Base-by-base conservation (phyloP, 192 early-diverging fungal genomes). In the Coemansia sp. region DNA sequence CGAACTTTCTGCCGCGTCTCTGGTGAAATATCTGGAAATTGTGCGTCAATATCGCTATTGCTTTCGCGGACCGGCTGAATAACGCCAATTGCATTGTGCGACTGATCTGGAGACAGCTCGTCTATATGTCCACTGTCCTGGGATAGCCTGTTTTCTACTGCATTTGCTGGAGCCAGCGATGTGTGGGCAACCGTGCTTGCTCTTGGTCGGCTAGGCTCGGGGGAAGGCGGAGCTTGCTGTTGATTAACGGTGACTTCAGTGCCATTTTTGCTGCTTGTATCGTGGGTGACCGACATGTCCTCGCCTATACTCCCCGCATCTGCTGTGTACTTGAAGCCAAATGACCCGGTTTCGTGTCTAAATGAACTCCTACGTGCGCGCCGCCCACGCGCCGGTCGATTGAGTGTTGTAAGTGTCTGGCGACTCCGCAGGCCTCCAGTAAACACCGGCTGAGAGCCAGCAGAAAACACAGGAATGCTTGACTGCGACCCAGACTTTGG, bases 111-210 rank as follows among this genome's bases (percentile, higher is more conserved):
- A 4, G 59, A 39, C 22, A 50, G 59, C 30, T 66, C 24, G 19
- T 69, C 73, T 38, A 76, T 59, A 27, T 61, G 62, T 9, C 73
- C 67, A 38, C 73, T 70, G 42, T 76, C 73, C 6, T 57, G 63
- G 0, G 67, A 66, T 5, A 18, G 21, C 9, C 56, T 37, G 53
- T 39, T 45, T 5, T 2, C 27, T 48, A 13, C 46, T 23, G 13
- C 44, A 34, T 59, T 43, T 17, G 23, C 57, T 10, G 33, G 11
- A 39, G 30, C 15, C 23, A 51, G n/a, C 34, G 24, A 37, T 6
- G 33, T 43, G 21, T 50, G 44, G 0, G 71, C 59, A n/a, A 69
- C 55, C 9, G 72, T 69, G 56, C 53, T 59, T 13, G 72, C 67
- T 13, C 72, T 59, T 6, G 55, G 62, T 22, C 66, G 62, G 17